Conservation (phyloP, 1,284 basidiomycete species). For the Ustilago curta region DNA sequence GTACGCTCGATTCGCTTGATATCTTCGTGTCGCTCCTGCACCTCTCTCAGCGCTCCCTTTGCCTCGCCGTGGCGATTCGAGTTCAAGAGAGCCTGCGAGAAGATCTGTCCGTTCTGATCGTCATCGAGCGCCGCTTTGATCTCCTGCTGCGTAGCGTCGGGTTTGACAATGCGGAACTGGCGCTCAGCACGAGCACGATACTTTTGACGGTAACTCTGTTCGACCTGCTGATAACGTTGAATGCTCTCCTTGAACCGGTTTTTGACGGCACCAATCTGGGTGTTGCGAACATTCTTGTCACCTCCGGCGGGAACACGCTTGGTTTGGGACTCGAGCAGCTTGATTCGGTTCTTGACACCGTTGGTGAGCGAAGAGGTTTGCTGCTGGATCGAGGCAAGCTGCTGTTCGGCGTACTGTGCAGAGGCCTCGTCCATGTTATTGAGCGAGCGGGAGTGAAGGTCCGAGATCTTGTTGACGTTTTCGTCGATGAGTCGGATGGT, state of each 20-base stretch:
- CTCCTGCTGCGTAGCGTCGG: slow-evolving; percentile 86
- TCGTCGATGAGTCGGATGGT: slow-evolving; percentile 66
- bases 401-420: slow-evolving; percentile 64
- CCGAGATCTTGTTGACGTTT: slow-evolving; percentile 66
- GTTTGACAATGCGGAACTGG: slow-evolving; percentile 94
- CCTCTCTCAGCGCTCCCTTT: slow-evolving; percentile 85
- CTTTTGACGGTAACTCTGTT: slow-evolving; percentile 90
- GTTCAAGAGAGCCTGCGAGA: slow-evolving; percentile 82
- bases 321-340: slow-evolving; percentile 61
- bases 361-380: slow-evolving; percentile 66
- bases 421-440: slow-evolving; percentile 69
- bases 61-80: slow-evolving; percentile 88
- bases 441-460: slow-evolving; percentile 66
- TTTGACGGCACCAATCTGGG: slow-evolving; percentile 74
- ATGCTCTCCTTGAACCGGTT: slow-evolving; percentile 71
- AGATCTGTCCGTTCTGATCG: slow-evolving; percentile 83
- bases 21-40: slow-evolving; percentile 90
- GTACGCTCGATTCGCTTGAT: slow-evolving; percentile 88
- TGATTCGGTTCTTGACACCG: slow-evolving; percentile 66
- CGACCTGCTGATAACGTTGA: slow-evolving; percentile 81
- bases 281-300: slow-evolving; percentile 69
- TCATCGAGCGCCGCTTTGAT: slow-evolving; percentile 78
- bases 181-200: slow-evolving; percentile 94
- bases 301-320: slow-evolving; percentile 54
- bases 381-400: slow-evolving; percentile 57